These are phyloP conservation scores for Kappamyces sp. DNA, from an alignment of 192 early-diverging fungal species.

Conservation along the genomic window DNA sequence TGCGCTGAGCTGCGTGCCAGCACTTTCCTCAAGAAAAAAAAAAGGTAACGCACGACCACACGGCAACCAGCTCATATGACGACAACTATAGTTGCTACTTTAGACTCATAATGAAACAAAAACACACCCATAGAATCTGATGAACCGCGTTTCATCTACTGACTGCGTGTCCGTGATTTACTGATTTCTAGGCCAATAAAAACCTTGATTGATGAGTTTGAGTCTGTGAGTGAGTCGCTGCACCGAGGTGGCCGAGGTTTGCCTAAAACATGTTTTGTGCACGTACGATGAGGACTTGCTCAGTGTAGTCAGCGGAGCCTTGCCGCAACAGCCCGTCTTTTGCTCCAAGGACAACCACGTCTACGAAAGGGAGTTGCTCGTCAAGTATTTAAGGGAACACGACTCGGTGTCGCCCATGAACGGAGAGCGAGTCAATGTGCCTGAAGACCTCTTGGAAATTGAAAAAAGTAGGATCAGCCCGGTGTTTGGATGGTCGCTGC, in stretches of 20 bases:
- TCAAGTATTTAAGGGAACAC: slow-evolving; percentile 80
- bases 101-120: no score
- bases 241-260: neutral
- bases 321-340: slow-evolving; percentile 81
- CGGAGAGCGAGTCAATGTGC: slow-evolving; percentile 37
- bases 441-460: neutral
- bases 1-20: no score
- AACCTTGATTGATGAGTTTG: no score
- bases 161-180: no score
- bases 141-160: no score
- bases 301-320: slow-evolving; percentile 81
- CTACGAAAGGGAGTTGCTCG: slow-evolving; percentile 81
- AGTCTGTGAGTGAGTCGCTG: no score
- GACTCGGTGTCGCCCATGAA: slow-evolving; percentile 77
- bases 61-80: no score
- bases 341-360: slow-evolving; percentile 77
- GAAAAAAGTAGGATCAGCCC: neutral
- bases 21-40: no score
- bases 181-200: no score
- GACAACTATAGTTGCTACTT: no score
- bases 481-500: neutral
- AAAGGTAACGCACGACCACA: no score
- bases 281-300: slow-evolving; percentile 15
- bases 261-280: slow-evolving; percentile 27
- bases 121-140: no score